A percentile compares a stretch with the other conserved stretches of the same genome.
phyloP scores from a whole-genome alignment of 1,139 yeast genomes.

The Nakaseomyces glabratus region DNA sequence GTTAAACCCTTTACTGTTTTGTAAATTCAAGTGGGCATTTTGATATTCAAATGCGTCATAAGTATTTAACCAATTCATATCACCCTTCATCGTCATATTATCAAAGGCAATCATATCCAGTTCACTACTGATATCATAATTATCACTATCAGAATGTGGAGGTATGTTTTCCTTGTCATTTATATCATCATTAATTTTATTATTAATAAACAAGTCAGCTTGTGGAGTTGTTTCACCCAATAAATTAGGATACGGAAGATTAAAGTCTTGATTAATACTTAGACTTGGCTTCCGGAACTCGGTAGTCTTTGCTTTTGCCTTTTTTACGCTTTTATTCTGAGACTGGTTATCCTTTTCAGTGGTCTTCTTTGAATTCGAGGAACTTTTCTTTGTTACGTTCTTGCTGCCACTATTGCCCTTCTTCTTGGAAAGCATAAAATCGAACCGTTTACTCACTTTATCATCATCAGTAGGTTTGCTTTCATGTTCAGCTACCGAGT shows the following conservation, averaged over 20 bases:
- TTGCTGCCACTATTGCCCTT: slow-evolving; percentile 28
- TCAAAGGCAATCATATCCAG: slow-evolving; percentile 17
- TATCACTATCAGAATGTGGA: slow-evolving; percentile 13
- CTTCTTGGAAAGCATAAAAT: slow-evolving; percentile 28
- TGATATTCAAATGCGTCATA: slow-evolving; percentile 18
- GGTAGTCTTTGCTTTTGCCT: slow-evolving; percentile 7
- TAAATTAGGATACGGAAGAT: not conserved
- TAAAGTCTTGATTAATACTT: not conserved
- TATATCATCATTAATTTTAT: slow-evolving; percentile 9
- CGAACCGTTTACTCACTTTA: slow-evolving; percentile 29
- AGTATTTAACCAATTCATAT: slow-evolving; percentile 23
- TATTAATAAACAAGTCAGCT: not conserved
- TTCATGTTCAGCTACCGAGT: slow-evolving; percentile 13
- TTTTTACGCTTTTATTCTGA: slow-evolving; percentile 5
- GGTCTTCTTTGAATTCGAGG: slow-evolving; percentile 1
- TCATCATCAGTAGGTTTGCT: slow-evolving; percentile 19
- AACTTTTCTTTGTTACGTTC: slow-evolving; percentile 20
- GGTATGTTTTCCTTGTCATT: slow-evolving; percentile 28
- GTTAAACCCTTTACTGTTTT: slow-evolving; percentile 12
- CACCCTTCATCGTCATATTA: slow-evolving; percentile 15
- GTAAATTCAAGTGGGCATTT: slow-evolving; percentile 7
- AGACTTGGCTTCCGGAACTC: slow-evolving; percentile 1
- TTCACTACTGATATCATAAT: slow-evolving; percentile 9
- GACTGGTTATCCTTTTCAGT: not conserved
- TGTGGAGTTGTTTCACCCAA: slow-evolving; percentile 1